Conservation (phyloP, 179 eudicot species). For the Gypsophila paniculata region DNA sequence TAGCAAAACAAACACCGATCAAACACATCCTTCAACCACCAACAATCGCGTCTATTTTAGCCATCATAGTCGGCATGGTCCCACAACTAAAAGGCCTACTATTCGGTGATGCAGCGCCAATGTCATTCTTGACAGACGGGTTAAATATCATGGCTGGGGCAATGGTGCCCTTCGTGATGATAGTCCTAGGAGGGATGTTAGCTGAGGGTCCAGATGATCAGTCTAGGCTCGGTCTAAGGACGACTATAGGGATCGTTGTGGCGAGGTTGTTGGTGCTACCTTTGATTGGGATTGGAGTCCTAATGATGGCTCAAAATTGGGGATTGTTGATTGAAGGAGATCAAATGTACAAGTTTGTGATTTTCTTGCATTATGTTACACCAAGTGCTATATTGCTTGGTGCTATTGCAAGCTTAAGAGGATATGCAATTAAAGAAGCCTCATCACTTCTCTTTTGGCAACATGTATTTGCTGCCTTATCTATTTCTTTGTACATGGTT, state of each 20-base stretch:
- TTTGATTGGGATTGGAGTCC: constrained; percentile 43
- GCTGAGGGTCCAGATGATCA: constrained; percentile 49
- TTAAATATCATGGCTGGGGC: constrained; percentile 42
- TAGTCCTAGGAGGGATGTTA: constrained; percentile 51
- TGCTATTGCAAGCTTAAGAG: constrained; percentile 57
- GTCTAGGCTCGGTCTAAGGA: constrained; percentile 40
- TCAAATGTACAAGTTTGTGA: constrained; percentile 43
- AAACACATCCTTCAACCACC: constrained; percentile 51
- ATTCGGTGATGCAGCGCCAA: constrained; percentile 37
- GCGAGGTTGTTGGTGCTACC: constrained; percentile 51
- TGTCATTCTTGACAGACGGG: constrained; percentile 42
- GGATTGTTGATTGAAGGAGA: constrained; percentile 40
- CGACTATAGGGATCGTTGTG: constrained; percentile 39
- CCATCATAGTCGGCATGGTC: constrained; percentile 42
- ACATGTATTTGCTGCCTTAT: constrained; percentile 41
- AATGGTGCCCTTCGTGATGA: constrained; percentile 57
- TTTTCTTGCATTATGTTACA: constrained; percentile 48
- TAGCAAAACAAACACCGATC: constrained; percentile 54
- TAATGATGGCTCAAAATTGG: constrained; percentile 31
- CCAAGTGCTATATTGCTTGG: constrained; percentile 60
- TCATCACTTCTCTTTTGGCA: constrained; percentile 59
- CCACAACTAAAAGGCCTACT: constrained; percentile 38
- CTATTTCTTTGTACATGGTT: constrained; percentile 38
- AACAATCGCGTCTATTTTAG: constrained; percentile 43
- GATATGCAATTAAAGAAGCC: constrained; percentile 51